Conservation (phyloP, 768 basidiomycete species). For the Boletales sp. region DNA sequence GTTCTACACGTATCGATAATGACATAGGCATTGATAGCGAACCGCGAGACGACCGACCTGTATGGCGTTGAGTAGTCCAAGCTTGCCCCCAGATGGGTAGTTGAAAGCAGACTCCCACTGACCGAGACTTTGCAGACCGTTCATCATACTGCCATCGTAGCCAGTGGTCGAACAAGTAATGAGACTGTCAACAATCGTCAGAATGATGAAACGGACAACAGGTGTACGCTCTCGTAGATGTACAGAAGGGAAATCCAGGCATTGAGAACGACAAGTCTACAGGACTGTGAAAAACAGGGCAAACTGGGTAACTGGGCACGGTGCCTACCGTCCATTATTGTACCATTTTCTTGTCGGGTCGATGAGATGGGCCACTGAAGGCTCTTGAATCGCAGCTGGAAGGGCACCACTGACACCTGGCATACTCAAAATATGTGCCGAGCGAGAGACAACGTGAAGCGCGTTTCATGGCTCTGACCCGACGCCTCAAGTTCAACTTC, state of each 20-base stretch:
- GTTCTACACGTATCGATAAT: conserved; percentile 39
- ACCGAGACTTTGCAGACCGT: conserved; percentile 67
- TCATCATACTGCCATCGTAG: conserved; percentile 78
- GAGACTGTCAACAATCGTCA: conserved; percentile 36
- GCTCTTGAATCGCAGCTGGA: conserved; percentile 20
- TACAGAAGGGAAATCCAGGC: conserved; percentile 68
- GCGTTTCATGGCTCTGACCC: too few relatives aligned
- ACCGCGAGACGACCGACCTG: conserved; percentile 39
- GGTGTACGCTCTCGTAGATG: conserved; percentile 15
- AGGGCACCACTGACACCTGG: background rate
- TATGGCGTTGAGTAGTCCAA: conserved; percentile 71
- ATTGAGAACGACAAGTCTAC: conserved; percentile 59
- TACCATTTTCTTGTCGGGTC: conserved; percentile 71
- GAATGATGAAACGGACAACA: background rate
- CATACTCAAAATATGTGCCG: too few relatives aligned
- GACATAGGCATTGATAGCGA: background rate
- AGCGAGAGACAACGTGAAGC: background rate
- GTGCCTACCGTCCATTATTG: conserved; percentile 61
- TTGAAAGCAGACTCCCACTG: conserved; percentile 64
- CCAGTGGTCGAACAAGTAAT: conserved; percentile 75
- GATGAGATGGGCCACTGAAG: conserved; percentile 50
- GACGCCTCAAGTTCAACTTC: too few relatives aligned
- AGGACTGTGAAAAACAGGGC: background rate
- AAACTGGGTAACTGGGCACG: background rate
- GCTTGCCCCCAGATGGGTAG: conserved; percentile 49